Conservation (phyloP, 495 filamentous ascomycete species). For the Pseudoneurospora amorphoporcata region DNA sequence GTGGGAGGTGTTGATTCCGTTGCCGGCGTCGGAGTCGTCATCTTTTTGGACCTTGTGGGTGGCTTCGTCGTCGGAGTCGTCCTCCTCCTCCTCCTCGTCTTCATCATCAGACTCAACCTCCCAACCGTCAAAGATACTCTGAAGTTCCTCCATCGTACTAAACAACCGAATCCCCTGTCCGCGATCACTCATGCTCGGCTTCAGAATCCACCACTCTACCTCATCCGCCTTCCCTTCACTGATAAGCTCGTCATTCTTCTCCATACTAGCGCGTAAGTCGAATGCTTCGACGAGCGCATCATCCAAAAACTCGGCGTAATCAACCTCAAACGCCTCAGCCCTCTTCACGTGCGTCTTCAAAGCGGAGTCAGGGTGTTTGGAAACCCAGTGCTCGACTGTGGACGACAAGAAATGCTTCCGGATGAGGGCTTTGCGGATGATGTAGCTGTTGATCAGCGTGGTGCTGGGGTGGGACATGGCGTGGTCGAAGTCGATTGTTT, state of each 20-base stretch:
- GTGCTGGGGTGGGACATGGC: slow-evolving; percentile 48
- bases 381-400: slow-evolving; percentile 68
- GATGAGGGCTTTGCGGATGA: slow-evolving; percentile 95
- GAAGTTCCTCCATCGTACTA: slow-evolving; percentile 66
- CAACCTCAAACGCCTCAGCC: slow-evolving; percentile 76
- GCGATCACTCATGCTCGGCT: slow-evolving; percentile 93
- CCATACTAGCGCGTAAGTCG: slow-evolving; percentile 68
- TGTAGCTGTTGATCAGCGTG: slow-evolving; percentile 67
- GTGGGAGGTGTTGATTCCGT: slow-evolving; percentile 67
- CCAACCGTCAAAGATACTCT: slow-evolving; percentile 81
- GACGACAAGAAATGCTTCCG: slow-evolving; percentile 85
- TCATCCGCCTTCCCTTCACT: not conserved
- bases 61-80: not conserved
- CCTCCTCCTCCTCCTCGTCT: slow-evolving; percentile 41
- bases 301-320: slow-evolving; percentile 93
- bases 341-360: slow-evolving; percentile 60
- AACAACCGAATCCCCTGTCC: slow-evolving; percentile 90
- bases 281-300: slow-evolving; percentile 84
- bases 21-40: slow-evolving; percentile 17
- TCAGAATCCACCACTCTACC: slow-evolving; percentile 92
- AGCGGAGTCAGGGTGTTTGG: slow-evolving; percentile 65
- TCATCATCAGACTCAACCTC: slow-evolving; percentile 51
- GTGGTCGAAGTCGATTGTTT: slow-evolving; percentile 72
- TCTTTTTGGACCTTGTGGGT: not conserved
- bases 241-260: slow-evolving; percentile 42